These are phyloP conservation scores for Pleurotus platypus DNA, from an alignment of 768 basidiomycete species.

Conservation along the genomic window DNA sequence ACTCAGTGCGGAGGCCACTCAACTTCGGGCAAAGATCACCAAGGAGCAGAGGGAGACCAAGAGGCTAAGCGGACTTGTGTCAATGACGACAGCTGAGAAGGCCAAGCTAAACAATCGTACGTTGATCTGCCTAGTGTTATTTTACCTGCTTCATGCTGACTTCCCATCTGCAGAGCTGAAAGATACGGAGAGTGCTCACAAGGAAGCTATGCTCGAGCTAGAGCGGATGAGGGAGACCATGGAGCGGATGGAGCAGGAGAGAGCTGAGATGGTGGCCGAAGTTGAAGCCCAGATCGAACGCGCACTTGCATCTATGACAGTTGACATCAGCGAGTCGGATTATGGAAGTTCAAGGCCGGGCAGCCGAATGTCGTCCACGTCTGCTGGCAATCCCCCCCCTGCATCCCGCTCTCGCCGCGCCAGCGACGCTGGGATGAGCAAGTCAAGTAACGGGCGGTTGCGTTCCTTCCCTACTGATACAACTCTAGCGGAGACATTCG, in stretches of 20 bases:
- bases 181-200: constrained; percentile 80
- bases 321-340: constrained; percentile 74
- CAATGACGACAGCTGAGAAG: constrained; percentile 76
- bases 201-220: constrained; percentile 76
- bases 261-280: constrained; percentile 88
- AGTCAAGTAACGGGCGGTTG: constrained; percentile 42
- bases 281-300: constrained; percentile 90
- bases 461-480: constrained; percentile 79
- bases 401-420: constrained; percentile 50
- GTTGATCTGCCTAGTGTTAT: constrained; percentile 23
- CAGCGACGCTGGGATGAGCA: constrained; percentile 44
- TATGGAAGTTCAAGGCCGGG: constrained; percentile 65
- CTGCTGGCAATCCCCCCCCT: constrained; percentile 27
- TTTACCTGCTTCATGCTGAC: not conserved
- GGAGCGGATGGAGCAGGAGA: constrained; percentile 86
- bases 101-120: constrained; percentile 72
- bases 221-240: constrained; percentile 80
- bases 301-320: constrained; percentile 81
- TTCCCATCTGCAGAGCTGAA: constrained; percentile 53
- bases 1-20: constrained; percentile 80
- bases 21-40: constrained; percentile 83
- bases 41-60: constrained; percentile 89
- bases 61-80: constrained; percentile 75
- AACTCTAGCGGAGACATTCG: constrained; percentile 40
- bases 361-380: constrained; percentile 62